A percentile compares a stretch with the other conserved stretches of the same genome.
Conservation (phyloP, 1,284 basidiomycete genomes). For the Schizophyllum amplum region DNA sequence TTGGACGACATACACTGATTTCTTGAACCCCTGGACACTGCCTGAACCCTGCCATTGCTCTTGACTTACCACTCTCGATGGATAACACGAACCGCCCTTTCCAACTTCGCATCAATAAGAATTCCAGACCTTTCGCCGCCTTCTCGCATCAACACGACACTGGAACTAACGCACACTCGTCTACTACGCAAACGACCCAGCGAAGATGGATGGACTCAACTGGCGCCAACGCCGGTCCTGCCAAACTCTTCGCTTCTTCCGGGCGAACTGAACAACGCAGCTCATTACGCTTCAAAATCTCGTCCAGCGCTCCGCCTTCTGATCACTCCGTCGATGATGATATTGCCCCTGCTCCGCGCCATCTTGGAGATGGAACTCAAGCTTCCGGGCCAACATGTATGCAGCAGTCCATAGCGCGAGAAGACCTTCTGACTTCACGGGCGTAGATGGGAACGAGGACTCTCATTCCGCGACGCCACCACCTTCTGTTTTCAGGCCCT, state of each 20-base stretch:
- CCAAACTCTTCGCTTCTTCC: not conserved
- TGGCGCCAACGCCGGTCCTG: not conserved
- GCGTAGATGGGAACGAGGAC: not conserved
- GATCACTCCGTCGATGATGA: not conserved
- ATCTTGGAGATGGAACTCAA: too few relatives aligned
- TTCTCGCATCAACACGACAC: not conserved
- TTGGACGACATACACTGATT: not conserved
- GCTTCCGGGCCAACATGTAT: too few relatives aligned
- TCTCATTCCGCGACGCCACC: not conserved
- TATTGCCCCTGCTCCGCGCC: too few relatives aligned
- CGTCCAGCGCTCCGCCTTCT: not conserved
- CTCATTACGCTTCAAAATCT: not conserved
- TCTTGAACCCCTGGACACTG: not conserved
- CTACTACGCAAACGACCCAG: not conserved
- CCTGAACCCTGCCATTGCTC: too few relatives aligned
- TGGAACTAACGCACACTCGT: not conserved
- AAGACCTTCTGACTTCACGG: not conserved
- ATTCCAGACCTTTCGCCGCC: not conserved
- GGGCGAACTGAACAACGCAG: not conserved
- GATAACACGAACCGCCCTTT: not conserved
- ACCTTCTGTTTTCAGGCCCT: not conserved
- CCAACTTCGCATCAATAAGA: not conserved
- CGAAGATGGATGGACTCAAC: not conserved
- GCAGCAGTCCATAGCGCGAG: not conserved
- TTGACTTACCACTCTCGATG: too few relatives aligned